Conservation (phyloP, 2,329 filamentous ascomycete genomes). For the Phyllosticta capitalensis region DNA sequence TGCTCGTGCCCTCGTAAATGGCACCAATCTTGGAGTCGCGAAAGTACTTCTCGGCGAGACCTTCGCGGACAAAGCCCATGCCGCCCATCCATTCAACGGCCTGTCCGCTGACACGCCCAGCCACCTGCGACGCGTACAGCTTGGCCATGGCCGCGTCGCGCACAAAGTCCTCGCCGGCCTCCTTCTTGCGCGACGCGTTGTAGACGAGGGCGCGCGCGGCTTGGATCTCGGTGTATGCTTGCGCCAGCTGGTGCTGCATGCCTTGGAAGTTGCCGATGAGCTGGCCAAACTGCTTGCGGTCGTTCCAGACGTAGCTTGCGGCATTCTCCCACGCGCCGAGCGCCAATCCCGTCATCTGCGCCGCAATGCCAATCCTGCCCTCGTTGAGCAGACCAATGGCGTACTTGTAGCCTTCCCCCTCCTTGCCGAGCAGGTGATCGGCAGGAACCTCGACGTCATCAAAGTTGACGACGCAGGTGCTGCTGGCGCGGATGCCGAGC, state of each 20-base stretch:
- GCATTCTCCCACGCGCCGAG: conserved; percentile 94
- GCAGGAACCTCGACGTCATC: conserved; percentile 89
- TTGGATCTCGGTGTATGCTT: conserved; percentile 87
- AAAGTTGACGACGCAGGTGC: conserved; percentile 94
- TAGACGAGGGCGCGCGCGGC: conserved; percentile 88
- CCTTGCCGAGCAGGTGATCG: conserved; percentile 78
- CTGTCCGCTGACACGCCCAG: conserved; percentile 70
- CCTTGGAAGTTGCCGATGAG: conserved; percentile 95
- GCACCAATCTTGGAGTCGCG: conserved; percentile 97
- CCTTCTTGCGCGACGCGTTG: conserved; percentile 96
- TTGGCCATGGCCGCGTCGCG: conserved; percentile 97
- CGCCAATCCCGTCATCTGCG: conserved; percentile 96
- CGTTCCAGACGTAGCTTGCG: conserved; percentile 91
- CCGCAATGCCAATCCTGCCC: conserved; percentile 93
- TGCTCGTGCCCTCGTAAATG: conserved; percentile 89
- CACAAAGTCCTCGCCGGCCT: conserved; percentile 91
- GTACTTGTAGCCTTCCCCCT: conserved; percentile 95
- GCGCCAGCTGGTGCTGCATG: conserved; percentile 98
- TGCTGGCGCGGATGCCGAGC: conserved; percentile 89
- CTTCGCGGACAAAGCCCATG: conserved; percentile 96
- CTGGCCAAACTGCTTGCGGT: conserved; percentile 91
- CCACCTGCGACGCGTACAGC: conserved; percentile 87
- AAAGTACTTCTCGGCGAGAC: conserved; percentile 95
- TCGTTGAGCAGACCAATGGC: conserved; percentile 92
- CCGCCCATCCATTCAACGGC: conserved; percentile 99